Percentiles rank a stretch among this genome's conserved stretches.
These are phyloP conservation scores for Blastocystis hominis DNA, from an alignment of 352 stramenopile species.

Conservation along the genomic window DNA sequence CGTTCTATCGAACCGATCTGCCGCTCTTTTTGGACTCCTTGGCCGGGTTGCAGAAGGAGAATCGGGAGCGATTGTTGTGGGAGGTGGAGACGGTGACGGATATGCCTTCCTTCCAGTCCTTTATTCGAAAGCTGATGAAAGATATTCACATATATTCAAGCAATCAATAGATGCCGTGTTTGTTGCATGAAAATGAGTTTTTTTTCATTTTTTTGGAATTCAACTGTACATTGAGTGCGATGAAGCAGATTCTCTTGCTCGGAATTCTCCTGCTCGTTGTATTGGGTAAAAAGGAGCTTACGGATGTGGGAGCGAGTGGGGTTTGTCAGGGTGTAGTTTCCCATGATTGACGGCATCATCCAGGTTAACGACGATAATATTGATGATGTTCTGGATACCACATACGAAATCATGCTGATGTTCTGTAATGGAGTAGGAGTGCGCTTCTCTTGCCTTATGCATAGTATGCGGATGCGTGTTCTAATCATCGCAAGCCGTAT, in stretches of 20 bases:
- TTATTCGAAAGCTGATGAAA: constrained; percentile 16
- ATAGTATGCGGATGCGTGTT: background rate
- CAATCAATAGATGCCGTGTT: background rate
- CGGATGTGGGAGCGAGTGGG: background rate
- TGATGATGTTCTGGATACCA: constrained; percentile 38
- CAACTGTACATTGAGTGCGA: background rate
- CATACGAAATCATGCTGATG: constrained; percentile 22
- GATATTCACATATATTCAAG: constrained; percentile 47
- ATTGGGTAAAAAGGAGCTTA: background rate
- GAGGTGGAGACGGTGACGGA: background rate
- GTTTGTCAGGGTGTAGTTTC: background rate
- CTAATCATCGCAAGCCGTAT: background rate
- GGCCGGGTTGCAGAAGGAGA: background rate
- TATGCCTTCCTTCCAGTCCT: constrained; percentile 44
- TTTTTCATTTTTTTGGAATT: background rate
- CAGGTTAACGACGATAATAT: constrained; percentile 39
- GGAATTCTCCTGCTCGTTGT: background rate
- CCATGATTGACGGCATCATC: constrained; percentile 28
- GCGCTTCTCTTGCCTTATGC: background rate
- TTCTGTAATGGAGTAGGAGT: background rate
- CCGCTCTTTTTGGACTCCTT: constrained; percentile 25
- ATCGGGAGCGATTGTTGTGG: background rate
- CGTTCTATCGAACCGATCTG: constrained; percentile 9
- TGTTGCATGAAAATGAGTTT: background rate
- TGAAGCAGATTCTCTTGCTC: constrained; percentile 9